These are phyloP conservation scores for Pythium folliculosum DNA, from an alignment of 352 stramenopile genomes.

Conservation along the genomic window DNA sequence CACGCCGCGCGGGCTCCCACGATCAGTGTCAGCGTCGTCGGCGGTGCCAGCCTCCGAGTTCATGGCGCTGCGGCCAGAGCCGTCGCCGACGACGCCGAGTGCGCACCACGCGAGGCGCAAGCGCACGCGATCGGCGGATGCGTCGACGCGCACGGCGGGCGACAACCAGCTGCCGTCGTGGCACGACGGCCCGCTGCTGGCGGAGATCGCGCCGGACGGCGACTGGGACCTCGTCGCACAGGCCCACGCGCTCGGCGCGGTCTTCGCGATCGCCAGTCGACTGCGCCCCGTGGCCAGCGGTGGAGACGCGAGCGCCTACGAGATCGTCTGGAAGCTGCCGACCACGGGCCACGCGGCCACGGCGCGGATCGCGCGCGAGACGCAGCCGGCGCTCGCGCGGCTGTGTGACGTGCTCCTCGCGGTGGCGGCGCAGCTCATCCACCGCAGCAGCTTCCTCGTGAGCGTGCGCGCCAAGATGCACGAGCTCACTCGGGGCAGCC, in stretches of 20 bases:
- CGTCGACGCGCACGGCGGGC: background rate
- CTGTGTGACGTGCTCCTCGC: slow-evolving; percentile 12
- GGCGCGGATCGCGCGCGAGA: background rate
- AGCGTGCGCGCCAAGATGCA: slow-evolving; percentile 20
- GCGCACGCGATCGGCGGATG: slow-evolving; percentile 72
- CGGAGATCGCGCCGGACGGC: slow-evolving; percentile 47
- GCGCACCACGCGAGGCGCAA: slow-evolving; percentile 46
- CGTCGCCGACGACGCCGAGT: background rate
- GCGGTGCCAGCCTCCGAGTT: slow-evolving; percentile 25
- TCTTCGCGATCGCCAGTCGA: slow-evolving; percentile 3
- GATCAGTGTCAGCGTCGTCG: slow-evolving; percentile 30
- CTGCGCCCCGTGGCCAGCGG: background rate
- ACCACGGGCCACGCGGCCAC: background rate
- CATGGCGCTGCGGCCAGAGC: background rate
- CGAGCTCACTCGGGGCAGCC: background rate
- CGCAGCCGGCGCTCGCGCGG: background rate
- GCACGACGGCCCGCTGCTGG: slow-evolving; percentile 41
- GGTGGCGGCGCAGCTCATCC: slow-evolving; percentile 7
- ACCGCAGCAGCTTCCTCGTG: slow-evolving; percentile 12
- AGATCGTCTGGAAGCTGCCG: slow-evolving; percentile 8
- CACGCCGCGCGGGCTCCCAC: slow-evolving; percentile 35
- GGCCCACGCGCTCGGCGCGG: slow-evolving; percentile 18
- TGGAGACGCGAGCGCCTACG: background rate
- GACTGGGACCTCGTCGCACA: slow-evolving; percentile 28
- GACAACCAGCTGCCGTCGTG: slow-evolving; percentile 45